Evolutionary conservation across 2,329 filamentous ascomycete species (phyloP), one percentile per base, ranked within the genome.

Genomic region (Penicillium sp.): DNA sequence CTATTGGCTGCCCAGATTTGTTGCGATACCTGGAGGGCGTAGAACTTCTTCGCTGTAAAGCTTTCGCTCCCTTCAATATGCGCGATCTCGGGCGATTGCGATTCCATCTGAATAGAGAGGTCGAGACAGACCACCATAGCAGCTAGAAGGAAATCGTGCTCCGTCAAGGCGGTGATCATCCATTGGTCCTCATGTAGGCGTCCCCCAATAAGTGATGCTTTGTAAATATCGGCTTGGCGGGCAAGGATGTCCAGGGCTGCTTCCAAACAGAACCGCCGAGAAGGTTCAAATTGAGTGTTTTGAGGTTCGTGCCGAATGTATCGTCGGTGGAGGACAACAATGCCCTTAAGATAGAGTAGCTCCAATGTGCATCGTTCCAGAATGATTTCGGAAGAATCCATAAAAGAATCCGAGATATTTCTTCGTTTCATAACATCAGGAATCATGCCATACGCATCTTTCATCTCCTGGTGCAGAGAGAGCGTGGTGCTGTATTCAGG

Each of bases 71-170:
- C 39, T 29, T 42, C 39, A 4, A 42, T 42, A 13, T 29, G 13
- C n/a, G 39, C 7, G 15, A 42, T 29, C 24, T 42, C 39, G 8
- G 39, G 24, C 10, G 24, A 3, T 6, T 29, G 9, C 10, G 39
- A 18, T 8, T 42, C 39, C 6, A 42, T 42, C 39, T 42, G 39
- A 1, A 42, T 20, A 4, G 26, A 42, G 33, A 69, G 21, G 17
- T 61, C 59, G 3, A 86, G 68, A 54, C 81, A 84, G 2, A 86
- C 56, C 1, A 85, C 74, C 75, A 83, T 82, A 49, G 79, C 78
- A 2, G 83, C 83, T 1, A 86, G 71, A 46, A 86, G 69, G 43
- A 82, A 86, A 60, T 86, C 83, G 56, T 85, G 82, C 41, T 82
- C 75, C 3, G 78, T 76, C 5, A 85, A 66, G 0, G 79, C 79